phyloP scores from a whole-genome alignment of 164 flowering plant species.

The Tetrastigma voinierianum region DNA sequence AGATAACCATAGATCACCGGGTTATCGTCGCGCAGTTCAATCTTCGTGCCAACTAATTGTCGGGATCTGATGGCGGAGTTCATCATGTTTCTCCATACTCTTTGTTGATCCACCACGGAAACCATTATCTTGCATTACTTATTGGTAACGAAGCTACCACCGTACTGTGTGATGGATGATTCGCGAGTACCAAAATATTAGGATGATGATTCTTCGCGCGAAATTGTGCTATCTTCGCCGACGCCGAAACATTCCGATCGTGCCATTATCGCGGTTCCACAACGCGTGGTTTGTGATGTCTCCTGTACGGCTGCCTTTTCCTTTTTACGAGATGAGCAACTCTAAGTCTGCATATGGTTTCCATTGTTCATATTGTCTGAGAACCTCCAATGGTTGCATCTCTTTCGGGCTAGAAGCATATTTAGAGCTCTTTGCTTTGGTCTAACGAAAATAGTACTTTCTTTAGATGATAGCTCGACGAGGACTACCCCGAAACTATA shows the following conservation, averaged over 20 bases:
- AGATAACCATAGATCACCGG: no score
- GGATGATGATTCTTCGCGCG: not conserved
- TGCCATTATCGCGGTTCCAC: slow-evolving; percentile 7
- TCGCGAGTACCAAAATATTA: not conserved
- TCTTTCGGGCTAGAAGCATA: slow-evolving; percentile 25
- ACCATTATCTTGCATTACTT: no score
- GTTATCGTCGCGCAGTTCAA: no score
- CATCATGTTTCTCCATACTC: no score
- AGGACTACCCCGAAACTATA: slow-evolving; percentile 49
- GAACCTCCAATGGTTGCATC: not conserved
- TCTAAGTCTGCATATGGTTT: slow-evolving; percentile 1
- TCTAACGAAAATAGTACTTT: slow-evolving; percentile 20
- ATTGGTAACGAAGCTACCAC: no score
- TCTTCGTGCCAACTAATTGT: no score
- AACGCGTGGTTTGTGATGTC: no score
- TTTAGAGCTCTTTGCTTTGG: slow-evolving; percentile 24
- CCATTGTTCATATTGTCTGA: slow-evolving; percentile 17
- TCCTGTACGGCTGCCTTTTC: no score
- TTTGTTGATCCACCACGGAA: no score
- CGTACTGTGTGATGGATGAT: not conserved
- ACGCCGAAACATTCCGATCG: slow-evolving; percentile 7
- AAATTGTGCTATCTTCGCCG: slow-evolving; percentile 2
- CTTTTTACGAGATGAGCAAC: slow-evolving; percentile 16
- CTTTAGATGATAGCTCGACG: slow-evolving; percentile 32
- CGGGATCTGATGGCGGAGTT: no score